These are phyloP conservation scores for Trypanosoma caninum DNA, from an alignment of 208 protist genomes.

Conservation along the genomic window DNA sequence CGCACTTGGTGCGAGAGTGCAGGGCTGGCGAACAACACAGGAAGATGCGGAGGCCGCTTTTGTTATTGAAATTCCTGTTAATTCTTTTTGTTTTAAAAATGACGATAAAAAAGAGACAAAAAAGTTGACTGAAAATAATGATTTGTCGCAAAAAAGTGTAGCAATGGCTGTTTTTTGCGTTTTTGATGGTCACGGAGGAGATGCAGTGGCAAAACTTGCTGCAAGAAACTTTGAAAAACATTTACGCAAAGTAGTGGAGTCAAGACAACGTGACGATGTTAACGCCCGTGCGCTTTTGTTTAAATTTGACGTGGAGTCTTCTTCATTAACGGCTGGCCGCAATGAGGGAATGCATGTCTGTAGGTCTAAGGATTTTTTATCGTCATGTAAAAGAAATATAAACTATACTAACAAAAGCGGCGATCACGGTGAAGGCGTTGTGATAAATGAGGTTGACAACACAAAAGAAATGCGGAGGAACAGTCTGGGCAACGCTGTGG, in stretches of 20 bases:
- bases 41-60: constrained; percentile 78
- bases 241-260: constrained; percentile 42
- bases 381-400: too few species aligned
- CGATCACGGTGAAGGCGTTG: too few species aligned
- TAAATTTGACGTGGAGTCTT: constrained; percentile 45
- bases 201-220: constrained; percentile 68
- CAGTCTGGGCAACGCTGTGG: too few species aligned
- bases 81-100: constrained; percentile 22
- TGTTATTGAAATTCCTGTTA: constrained; percentile 50
- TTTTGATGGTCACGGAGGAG: constrained; percentile 83
- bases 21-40: constrained; percentile 77
- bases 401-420: too few species aligned
- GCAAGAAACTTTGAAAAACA: constrained; percentile 58
- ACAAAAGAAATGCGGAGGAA: too few species aligned
- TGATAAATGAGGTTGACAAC: too few species aligned
- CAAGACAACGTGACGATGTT: constrained; percentile 12
- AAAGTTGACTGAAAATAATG: neutral
- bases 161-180: constrained; percentile 78
- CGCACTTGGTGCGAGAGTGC: constrained; percentile 57
- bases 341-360: too few species aligned
- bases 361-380: too few species aligned
- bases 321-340: too few species aligned
- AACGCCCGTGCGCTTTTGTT: constrained; percentile 49
- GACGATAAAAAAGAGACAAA: too few species aligned
- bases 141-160: constrained; percentile 26